Base-by-base conservation (phyloP, 2,329 filamentous ascomycete species). In the Anthostomella pinea region DNA sequence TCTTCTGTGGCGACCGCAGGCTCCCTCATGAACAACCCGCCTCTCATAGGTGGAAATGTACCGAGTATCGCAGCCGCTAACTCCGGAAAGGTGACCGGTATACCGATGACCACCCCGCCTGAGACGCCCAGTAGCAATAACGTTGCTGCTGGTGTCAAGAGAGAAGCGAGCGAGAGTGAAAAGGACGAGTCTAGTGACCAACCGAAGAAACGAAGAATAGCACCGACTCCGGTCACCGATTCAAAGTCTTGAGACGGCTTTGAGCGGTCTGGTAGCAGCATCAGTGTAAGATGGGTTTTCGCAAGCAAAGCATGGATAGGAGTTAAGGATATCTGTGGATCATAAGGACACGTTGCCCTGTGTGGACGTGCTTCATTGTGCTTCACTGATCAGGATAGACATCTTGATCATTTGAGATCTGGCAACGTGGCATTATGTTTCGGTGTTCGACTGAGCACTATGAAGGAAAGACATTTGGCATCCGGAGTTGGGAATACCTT, bases 71-170 rank as follows among this genome's bases (percentile, higher is more conserved):
- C 86, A 9, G 87, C 87, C 5, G 70, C 85, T 8, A 85, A 83
- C 46, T 86, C 85, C 1, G 74, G 72, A 27, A 79, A 79, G 52
- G 67, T 77, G 3, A 69, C 70, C 0, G 72, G 75, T 0, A 67
- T 94, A 27, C 86, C 89, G 0, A 79, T 95, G 53, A 87, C 86
- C 23, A 96, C 91, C 6, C 91, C 93, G 3, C 93, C 91, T 1
- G 85, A 95, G 60, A 97, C 91, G 3, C 91, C 91, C 5, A 79
- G 76, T 52, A 69, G 71, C 28, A 75, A 69, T 17, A 79, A 72
- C 38, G 71, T 54, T 24, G 54, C 55, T 29, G 56, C 59, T 3
- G 73, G 73, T 19, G 62, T 66, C 11, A 83, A 82, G 58, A 67
- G 78, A 46, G 78, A 82, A 18, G 70, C 70, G 9, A 73, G 68